Base-by-base conservation (phyloP, 1,284 basidiomycete species). In the Ganoderma multipileum region DNA sequence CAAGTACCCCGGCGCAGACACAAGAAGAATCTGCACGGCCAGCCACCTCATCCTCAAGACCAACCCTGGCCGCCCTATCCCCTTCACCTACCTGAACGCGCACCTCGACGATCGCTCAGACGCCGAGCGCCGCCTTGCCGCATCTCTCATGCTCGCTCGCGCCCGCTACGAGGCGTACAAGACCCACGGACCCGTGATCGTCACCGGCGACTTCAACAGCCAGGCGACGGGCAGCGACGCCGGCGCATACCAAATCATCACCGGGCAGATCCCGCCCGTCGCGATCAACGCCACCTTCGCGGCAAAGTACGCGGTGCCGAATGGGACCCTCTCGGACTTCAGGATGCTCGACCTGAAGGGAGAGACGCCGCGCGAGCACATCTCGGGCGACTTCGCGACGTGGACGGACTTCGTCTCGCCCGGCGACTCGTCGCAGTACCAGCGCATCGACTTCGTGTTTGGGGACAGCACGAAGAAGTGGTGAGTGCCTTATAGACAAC, bases 41-140 rank as follows among this genome's bases (percentile, higher is more conserved):
- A 80, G 83, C 0, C 82, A 78, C 55, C 83, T 89, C 71, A 78
- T 76, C 9, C 67, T 76, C 23, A 74, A 71, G 26, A 66, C 73
- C 38, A 68, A 66, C 38, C 71, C 36, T 23, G 63, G 18, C 7
- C 60, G 69, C 9, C 71, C 76, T 44, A 50, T 73, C 42, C 72
- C 74, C 16, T 81, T 88, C 70, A 82, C 82, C 0, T 71, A 85
- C 36, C 76, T 89, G 47, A 87, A 87, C 75, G 85, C 86, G 0
- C 87, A 89, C 73, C 77, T 88, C 52, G 87, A 89, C 76, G 81
- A 89, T 67, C 82, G 81, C 61, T 88, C 86, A 18, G 87, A 89
- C 66, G 81, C 73, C 1, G 84, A 87, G 74, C 81, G 87, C 28
- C 81, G 79, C 28, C 79, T 87, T 14, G 86, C 81, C n/a, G 87